A percentile compares a stretch with the other conserved stretches of the same genome.
These are phyloP conservation scores for Beta lomatogona DNA, from an alignment of 179 eudicot genomes.

Conservation along the genomic window DNA sequence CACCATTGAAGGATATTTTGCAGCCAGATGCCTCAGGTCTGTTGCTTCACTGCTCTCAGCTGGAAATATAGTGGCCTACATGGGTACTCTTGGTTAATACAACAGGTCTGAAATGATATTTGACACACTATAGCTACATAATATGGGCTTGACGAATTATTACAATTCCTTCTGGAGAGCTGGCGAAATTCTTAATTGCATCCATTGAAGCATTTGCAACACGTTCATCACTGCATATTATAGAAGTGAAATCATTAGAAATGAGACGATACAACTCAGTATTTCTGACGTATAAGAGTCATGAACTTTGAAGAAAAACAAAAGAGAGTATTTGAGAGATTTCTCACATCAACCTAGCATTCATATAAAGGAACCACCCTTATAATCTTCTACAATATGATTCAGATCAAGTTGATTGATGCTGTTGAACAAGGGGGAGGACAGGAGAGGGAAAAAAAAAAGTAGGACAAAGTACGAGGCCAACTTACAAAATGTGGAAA, in stretches of 20 bases:
- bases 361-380: not conserved
- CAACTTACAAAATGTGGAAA: not conserved
- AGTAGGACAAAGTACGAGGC: not conserved
- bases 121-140: not conserved
- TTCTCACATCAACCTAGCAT: not conserved
- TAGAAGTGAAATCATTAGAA: not conserved
- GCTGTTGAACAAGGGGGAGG: not conserved
- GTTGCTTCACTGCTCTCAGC: constrained; percentile 53
- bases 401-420: not conserved
- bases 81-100: constrained; percentile 11
- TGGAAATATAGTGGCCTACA: constrained; percentile 76
- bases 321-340: not conserved
- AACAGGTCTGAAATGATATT: constrained; percentile 13
- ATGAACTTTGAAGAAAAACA: not conserved
- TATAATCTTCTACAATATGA: not conserved
- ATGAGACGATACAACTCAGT: not conserved
- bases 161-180: constrained; percentile 68
- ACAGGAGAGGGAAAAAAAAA: not conserved
- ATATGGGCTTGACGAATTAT: not conserved
- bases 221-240: constrained; percentile 67
- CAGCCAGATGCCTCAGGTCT: constrained; percentile 61
- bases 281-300: not conserved
- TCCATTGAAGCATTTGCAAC: constrained; percentile 78
- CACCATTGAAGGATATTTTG: constrained; percentile 78
- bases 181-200: constrained; percentile 68